Conservation (phyloP, 225 moss, liverwort and hornwort species). For the Pseudoscleropodium purum region DNA sequence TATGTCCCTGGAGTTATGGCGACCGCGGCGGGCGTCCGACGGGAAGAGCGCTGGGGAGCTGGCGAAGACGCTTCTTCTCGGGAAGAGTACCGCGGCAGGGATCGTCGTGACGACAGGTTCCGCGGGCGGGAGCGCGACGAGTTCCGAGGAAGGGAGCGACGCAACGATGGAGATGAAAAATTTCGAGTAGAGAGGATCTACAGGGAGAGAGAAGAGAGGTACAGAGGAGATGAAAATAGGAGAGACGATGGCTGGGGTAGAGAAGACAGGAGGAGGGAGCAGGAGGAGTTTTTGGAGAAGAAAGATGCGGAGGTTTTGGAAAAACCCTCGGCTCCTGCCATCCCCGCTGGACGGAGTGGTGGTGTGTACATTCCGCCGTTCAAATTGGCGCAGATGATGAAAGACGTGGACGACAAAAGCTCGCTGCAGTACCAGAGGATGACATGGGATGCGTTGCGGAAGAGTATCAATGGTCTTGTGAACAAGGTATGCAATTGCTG, state of each 20-base stretch:
- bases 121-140: not conserved
- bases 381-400: conserved; percentile 92
- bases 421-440: conserved; percentile 73
- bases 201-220: not conserved
- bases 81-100: conserved; percentile 15
- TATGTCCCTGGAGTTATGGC: conserved; percentile 4
- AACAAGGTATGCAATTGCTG: conserved; percentile 48
- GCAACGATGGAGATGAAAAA: conserved; percentile 5
- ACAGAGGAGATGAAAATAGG: conserved; percentile 3
- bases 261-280: not conserved
- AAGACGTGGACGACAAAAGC: conserved; percentile 72
- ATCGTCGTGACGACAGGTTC: not conserved
- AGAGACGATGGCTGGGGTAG: not conserved
- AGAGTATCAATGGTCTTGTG: conserved; percentile 83
- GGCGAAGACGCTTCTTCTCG: not conserved
- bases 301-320: not conserved
- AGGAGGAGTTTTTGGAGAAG: conserved; percentile 4
- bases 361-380: conserved; percentile 91
- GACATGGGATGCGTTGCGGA: conserved; percentile 90
- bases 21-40: conserved; percentile 21
- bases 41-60: conserved; percentile 36
- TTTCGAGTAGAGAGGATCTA: not conserved
- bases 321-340: not conserved
- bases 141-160: not conserved
- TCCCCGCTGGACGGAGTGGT: conserved; percentile 55